phyloP scores from a whole-genome alignment of 2,329 filamentous ascomycete genomes.

The Neopestalotiopsis clavispora region DNA sequence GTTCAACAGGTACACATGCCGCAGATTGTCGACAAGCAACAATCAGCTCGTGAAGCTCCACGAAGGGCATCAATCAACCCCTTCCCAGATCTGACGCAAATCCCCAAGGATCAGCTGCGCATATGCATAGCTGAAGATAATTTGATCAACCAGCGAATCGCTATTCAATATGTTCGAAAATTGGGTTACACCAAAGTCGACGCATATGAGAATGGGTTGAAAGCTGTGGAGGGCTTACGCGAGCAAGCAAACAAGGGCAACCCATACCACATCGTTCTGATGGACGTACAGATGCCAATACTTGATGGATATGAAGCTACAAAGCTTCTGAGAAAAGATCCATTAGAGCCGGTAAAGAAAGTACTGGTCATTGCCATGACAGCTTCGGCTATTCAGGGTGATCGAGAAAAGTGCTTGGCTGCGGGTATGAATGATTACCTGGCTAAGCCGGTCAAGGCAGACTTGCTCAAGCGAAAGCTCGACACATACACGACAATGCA shows the following conservation, averaged over 20 bases:
- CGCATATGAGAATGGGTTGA: slow-evolving; percentile 87
- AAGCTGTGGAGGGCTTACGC: slow-evolving; percentile 85
- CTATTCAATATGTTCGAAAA: slow-evolving; percentile 86
- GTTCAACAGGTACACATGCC: slow-evolving; percentile 47
- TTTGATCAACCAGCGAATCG: slow-evolving; percentile 91
- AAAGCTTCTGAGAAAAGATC: slow-evolving; percentile 77
- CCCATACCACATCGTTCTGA: slow-evolving; percentile 89
- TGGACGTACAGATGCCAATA: slow-evolving; percentile 97
- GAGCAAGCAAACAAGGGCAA: slow-evolving; percentile 70
- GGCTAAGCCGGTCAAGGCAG: slow-evolving; percentile 90
- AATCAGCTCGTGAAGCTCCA: slow-evolving; percentile 38
- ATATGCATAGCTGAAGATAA: slow-evolving; percentile 97
- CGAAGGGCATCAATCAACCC: slow-evolving; percentile 46
- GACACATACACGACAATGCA: slow-evolving; percentile 56
- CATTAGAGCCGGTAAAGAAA: slow-evolving; percentile 76
- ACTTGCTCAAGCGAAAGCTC: slow-evolving; percentile 84
- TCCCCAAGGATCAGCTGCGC: slow-evolving; percentile 78
- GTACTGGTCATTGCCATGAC: slow-evolving; percentile 98
- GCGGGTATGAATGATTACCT: slow-evolving; percentile 98
- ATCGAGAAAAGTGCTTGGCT: slow-evolving; percentile 92
- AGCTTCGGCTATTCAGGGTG: slow-evolving; percentile 90
- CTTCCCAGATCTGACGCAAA: slow-evolving; percentile 70
- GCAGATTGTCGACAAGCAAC: slow-evolving; percentile 43
- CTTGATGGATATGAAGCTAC: slow-evolving; percentile 93
- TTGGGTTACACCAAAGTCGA: slow-evolving; percentile 82